These are phyloP conservation scores for Fusarium fujikuroi DNA, from an alignment of 2,329 filamentous ascomycete species.

Conservation along the genomic window DNA sequence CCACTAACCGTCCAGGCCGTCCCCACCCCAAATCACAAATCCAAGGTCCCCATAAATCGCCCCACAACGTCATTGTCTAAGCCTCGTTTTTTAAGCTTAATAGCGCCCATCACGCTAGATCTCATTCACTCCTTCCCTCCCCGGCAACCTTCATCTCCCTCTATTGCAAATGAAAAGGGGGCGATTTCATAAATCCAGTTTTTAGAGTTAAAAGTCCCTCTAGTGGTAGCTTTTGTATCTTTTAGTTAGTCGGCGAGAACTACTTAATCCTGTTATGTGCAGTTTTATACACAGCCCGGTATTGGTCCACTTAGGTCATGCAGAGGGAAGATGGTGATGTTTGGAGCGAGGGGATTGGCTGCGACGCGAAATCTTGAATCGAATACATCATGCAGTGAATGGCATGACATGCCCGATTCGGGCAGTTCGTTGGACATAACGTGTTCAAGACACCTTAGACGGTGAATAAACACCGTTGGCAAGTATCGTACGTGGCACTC, in stretches of 20 bases:
- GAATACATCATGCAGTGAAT: background rate
- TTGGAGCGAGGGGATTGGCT: background rate
- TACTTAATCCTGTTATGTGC: background rate
- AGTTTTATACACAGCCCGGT: background rate
- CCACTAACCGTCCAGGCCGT: background rate
- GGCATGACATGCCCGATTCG: background rate
- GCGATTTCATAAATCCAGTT: constrained; percentile 7
- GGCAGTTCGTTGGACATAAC: background rate
- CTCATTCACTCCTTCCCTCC: background rate
- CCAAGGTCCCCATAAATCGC: background rate
- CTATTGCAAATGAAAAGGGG: constrained; percentile 1
- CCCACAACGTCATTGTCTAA: constrained; percentile 28
- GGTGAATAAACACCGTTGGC: background rate
- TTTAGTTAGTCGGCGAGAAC: background rate
- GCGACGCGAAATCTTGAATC: background rate
- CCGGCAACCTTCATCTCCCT: background rate
- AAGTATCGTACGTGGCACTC: background rate
- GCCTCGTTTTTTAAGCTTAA: constrained; percentile 35
- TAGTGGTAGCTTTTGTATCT: background rate
- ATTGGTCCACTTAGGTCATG: background rate
- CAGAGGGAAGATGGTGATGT: background rate
- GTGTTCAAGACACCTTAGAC: background rate
- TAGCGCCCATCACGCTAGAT: constrained; percentile 26
- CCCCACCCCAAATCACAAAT: background rate
- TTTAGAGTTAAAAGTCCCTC: background rate